A percentile compares a stretch with the other conserved stretches of the same genome.
These are phyloP conservation scores for Tagetes erecta DNA, from an alignment of 129 eudicot species.

Conservation along the genomic window DNA sequence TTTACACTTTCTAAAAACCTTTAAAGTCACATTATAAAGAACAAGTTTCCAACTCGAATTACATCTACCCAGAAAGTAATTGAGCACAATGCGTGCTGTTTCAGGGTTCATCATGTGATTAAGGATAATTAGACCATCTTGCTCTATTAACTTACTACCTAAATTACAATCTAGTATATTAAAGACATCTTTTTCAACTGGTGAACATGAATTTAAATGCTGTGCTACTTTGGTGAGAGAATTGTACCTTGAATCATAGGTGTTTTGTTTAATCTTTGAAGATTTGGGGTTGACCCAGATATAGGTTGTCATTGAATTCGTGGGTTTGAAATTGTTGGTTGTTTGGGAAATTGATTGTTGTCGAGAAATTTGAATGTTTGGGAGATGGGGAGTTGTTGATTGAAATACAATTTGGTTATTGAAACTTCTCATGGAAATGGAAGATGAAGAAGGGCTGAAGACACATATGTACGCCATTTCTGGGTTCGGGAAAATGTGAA, in stretches of 20 bases:
- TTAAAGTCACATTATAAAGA: constrained; percentile 74
- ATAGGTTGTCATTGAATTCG: constrained; percentile 11
- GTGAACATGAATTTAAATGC: constrained; percentile 52
- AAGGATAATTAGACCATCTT: constrained; percentile 68
- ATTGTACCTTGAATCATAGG: constrained; percentile 68
- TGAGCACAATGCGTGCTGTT: constrained; percentile 46
- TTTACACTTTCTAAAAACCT: constrained; percentile 68
- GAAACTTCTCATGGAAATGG: constrained; percentile 18
- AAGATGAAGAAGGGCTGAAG: constrained; percentile 31
- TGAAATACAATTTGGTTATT: constrained; percentile 21
- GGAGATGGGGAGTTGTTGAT: constrained; percentile 35
- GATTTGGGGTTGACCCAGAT: constrained; percentile 94
- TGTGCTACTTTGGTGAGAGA: constrained; percentile 52
- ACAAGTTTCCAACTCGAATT: constrained; percentile 39
- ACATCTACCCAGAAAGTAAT: constrained; percentile 46
- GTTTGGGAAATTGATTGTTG: not conserved
- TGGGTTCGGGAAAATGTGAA: not conserved
- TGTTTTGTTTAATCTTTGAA: constrained; percentile 41
- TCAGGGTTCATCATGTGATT: constrained; percentile 69
- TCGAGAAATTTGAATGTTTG: constrained; percentile 35
- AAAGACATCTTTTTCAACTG: constrained; percentile 40
- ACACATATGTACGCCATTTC: constrained; percentile 30
- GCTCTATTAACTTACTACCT: constrained; percentile 49
- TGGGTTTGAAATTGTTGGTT: constrained; percentile 13
- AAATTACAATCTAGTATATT: constrained; percentile 35